Conservation (phyloP, 1,139 yeast species). For the Saccharomyces uvarum region DNA sequence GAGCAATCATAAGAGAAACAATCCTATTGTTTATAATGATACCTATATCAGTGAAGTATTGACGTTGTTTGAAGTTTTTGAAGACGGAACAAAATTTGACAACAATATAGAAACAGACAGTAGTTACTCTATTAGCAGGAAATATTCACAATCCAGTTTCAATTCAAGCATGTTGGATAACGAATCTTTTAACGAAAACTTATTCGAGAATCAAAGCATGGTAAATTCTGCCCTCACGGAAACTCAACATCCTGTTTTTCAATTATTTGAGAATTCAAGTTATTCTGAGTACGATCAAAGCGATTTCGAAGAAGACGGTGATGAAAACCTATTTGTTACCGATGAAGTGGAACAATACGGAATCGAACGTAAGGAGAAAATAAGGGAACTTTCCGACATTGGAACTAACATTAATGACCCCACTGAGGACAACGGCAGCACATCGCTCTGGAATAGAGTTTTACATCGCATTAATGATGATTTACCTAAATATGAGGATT, state of each 20-base stretch:
- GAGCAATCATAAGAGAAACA: slow-evolving; percentile 11
- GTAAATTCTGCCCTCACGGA: neutral
- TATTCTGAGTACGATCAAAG: slow-evolving; percentile 25
- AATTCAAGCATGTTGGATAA: slow-evolving; percentile 58
- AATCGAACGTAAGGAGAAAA: neutral
- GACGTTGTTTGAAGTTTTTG: neutral
- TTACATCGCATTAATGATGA: slow-evolving; percentile 52
- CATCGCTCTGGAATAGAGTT: slow-evolving; percentile 55
- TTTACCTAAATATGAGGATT: slow-evolving; percentile 73
- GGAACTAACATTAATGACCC: slow-evolving; percentile 19
- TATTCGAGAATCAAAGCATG: slow-evolving; percentile 10
- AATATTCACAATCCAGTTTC: slow-evolving; percentile 34
- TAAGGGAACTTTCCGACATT: slow-evolving; percentile 9
- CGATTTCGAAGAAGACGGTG: slow-evolving; percentile 31
- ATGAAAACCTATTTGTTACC: slow-evolving; percentile 20
- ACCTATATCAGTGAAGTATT: neutral
- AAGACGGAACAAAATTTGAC: slow-evolving; percentile 2
- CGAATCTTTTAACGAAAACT: slow-evolving; percentile 16
- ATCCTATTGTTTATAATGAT: slow-evolving; percentile 3
- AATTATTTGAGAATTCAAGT: slow-evolving; percentile 21
- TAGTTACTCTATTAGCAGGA: slow-evolving; percentile 10
- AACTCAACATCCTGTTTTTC: slow-evolving; percentile 25
- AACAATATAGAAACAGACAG: slow-evolving; percentile 4
- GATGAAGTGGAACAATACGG: slow-evolving; percentile 18
- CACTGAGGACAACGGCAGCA: slow-evolving; percentile 14